phyloP scores from a whole-genome alignment of 1,284 basidiomycete genomes.

The Ceratobasidium sp. region DNA sequence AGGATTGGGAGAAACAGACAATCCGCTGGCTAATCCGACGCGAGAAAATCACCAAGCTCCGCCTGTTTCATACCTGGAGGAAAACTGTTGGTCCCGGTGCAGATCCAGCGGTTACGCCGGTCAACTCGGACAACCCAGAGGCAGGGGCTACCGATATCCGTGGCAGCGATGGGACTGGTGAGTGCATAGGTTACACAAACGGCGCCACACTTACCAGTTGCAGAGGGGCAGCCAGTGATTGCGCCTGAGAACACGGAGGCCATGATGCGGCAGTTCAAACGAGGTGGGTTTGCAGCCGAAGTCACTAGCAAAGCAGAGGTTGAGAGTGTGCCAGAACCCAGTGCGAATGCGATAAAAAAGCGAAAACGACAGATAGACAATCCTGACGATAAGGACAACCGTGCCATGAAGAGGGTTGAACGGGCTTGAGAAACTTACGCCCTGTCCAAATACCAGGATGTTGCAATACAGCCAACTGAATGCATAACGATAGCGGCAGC shows the following conservation, averaged over 20 bases:
- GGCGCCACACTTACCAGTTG: not conserved
- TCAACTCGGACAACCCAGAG: too few relatives aligned
- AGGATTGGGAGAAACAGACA: constrained; percentile 18
- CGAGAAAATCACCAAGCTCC: not conserved
- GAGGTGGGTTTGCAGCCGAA: not conserved
- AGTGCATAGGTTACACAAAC: not conserved
- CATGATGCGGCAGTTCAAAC: not conserved
- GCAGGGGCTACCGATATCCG: not conserved
- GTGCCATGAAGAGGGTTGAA: not conserved
- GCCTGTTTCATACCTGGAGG: not conserved
- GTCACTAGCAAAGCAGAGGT: not conserved
- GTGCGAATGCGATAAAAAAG: not conserved
- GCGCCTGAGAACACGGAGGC: not conserved
- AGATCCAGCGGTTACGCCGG: not conserved
- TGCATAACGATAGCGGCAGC: not conserved
- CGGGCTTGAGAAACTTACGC: not conserved
- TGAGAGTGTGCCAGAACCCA: not conserved
- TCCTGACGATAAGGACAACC: not conserved
- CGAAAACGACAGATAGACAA: not conserved
- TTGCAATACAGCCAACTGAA: not conserved
- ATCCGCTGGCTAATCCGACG: not conserved
- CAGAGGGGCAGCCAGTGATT: not conserved
- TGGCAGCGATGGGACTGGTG: not conserved
- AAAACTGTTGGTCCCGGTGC: too few relatives aligned
- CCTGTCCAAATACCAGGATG: not conserved